Evolutionary conservation across 257 asterid species (phyloP).

Genomic region (Scutellaria barbata): DNA sequence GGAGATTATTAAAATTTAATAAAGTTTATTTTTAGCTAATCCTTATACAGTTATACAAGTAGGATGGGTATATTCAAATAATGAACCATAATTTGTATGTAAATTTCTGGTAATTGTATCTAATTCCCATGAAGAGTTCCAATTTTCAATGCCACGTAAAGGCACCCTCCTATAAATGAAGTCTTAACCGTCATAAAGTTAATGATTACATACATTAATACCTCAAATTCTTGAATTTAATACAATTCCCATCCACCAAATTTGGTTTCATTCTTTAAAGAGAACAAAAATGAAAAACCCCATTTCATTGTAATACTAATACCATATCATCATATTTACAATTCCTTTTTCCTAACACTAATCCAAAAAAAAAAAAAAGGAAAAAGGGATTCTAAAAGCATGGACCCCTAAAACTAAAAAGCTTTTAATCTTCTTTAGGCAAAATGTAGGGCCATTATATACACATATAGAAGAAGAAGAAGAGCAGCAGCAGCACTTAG

Average conservation of each 20-base stretch:
- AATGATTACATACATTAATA: too few relatives aligned
- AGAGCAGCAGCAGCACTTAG: too few relatives aligned
- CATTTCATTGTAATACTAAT: slow-evolving; percentile 27
- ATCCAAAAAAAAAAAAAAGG: not conserved
- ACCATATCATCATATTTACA: slow-evolving; percentile 34
- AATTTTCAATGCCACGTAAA: too few relatives aligned
- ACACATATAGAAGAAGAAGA: too few relatives aligned
- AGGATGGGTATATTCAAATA: not conserved
- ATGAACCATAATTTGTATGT: too few relatives aligned
- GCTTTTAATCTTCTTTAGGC: not conserved
- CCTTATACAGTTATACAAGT: not conserved
- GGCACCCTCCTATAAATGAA: too few relatives aligned
- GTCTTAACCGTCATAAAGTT: too few relatives aligned
- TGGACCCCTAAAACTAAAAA: not conserved
- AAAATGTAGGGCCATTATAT: not conserved
- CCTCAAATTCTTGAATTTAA: too few relatives aligned
- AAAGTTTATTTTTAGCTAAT: not conserved
- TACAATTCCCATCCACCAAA: too few relatives aligned
- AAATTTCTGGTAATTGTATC: too few relatives aligned
- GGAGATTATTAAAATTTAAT: not conserved
- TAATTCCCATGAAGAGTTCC: too few relatives aligned
- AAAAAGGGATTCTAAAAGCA: not conserved
- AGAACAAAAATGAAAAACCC: not conserved
- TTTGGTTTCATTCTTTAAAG: too few relatives aligned
- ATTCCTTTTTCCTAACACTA: slow-evolving; percentile 28